Base-by-base conservation (phyloP, 306 rosid genomes). In the Mimosa pudica region DNA sequence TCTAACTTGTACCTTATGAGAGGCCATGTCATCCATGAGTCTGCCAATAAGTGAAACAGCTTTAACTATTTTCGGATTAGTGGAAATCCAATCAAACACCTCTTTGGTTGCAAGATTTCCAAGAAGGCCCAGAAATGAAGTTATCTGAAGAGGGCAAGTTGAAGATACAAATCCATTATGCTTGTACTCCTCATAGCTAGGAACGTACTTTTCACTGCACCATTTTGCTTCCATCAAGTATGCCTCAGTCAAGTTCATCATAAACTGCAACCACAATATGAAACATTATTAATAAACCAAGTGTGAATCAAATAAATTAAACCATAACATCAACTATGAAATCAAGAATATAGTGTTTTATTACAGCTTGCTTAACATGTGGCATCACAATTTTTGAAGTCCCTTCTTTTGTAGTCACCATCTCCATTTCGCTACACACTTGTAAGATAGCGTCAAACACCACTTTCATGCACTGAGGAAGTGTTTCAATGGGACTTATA, bases 381-480 rank as follows among this genome's bases (percentile, higher is more conserved):
- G 65, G 36, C 6, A 60, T 60, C 36, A 60, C 36, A 60, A 60
- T 0, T 18, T 24, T 18, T 60, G 65, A 60, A 5, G 65, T 52
- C 38, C 78, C 44, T 24, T 41, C 4, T 64, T 54, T 6, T 3
- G 10, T 17, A 0, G 66, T 48, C 18, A 16, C 6, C 20, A 1
- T n/a, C 14, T 79, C 81, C 16, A 79, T 79, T 67, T 75, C 81
- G 0, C 3, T 41, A 33, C 18, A 49, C 6, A 71, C 0, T 63
- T 52, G 36, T 7, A 51, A 0, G 3, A 73, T 0, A 30, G 62
- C 18, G 12, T 63, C 44, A 77, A 62, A 82, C 46, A 75, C 58
- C 45, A 33, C 71, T 79, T 83, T 83, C 83, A 79, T 83, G 77
- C 76, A 58, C n/a, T 79, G 70, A 32, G 86, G 80, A 42, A 83